Conservation (phyloP, 768 basidiomycete genomes). For the Kwoniella bestiolae region DNA sequence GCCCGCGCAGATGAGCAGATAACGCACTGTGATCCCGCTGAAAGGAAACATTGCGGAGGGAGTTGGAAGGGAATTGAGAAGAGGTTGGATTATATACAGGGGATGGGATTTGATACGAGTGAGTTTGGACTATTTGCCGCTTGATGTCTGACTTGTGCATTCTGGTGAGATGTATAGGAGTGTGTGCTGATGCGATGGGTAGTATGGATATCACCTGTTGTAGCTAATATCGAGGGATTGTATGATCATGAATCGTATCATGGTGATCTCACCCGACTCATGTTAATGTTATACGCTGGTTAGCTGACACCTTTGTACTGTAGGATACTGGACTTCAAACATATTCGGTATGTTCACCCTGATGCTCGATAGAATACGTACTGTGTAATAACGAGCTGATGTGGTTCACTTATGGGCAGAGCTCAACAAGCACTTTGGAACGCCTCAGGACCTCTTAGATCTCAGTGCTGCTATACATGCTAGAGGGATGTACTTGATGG, state of each 20-base stretch:
- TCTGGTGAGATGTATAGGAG: too few species aligned
- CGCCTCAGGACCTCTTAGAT: constrained; percentile 47
- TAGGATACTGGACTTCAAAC: constrained; percentile 54
- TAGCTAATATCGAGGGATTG: constrained; percentile 52
- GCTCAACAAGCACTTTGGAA: constrained; percentile 55
- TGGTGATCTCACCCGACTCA: constrained; percentile 34
- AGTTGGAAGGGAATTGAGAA: constrained; percentile 53
- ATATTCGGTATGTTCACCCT: constrained; percentile 33
- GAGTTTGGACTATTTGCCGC: constrained; percentile 3
- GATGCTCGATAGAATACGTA: background rate
- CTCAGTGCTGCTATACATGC: constrained; percentile 51
- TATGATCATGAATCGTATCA: constrained; percentile 52
- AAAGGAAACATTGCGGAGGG: constrained; percentile 54
- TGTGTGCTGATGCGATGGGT: too few species aligned
- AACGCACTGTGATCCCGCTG: constrained; percentile 30
- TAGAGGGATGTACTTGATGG: constrained; percentile 58
- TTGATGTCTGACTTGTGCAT: too few species aligned
- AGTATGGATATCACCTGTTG: constrained; percentile 59
- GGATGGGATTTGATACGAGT: constrained; percentile 58
- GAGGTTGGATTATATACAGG: constrained; percentile 57
- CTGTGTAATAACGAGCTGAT: too few species aligned
- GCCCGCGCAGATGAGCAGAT: constrained; percentile 34
- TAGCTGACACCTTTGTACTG: background rate
- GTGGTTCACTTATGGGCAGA: constrained; percentile 27
- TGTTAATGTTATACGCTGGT: too few species aligned